Evolutionary conservation across 1,284 basidiomycete genomes (phyloP), one percentile per base, ranked within the genome.

Genomic region (Sphaerobolus stellatus): DNA sequence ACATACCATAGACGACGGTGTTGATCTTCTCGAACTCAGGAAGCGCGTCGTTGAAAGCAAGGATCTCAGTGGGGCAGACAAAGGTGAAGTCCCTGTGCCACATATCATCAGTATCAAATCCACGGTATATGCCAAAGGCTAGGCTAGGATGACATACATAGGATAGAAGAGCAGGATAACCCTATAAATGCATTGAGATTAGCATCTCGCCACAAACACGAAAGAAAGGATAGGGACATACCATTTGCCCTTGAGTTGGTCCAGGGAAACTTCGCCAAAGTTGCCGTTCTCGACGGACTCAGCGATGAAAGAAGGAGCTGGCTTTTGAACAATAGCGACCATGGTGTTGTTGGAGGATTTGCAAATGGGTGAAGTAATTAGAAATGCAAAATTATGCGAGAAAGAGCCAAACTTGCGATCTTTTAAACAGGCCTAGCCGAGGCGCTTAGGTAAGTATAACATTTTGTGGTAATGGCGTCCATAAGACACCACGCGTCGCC

Each of bases 1-100:
- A 62, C 79, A n/a, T 56, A 88, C 88, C 86, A 58, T 94, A 81
- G 50, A 95, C 86, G 52, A 78, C 77, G 43, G 90, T 86, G 71
- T 86, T 82, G 62, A 94, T 75, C 56, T 79, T 79, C 53, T 82
- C 75, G 77, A 95, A 93, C 62, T 81, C 76, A 44, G 81, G 68
- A 46, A 94, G 81, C 5, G 90, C 86, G 61, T 90, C 87, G 71
- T 94, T 93, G 81, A 94, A 95, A 1, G 92, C 92, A 44, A 94
- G 82, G 67, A 95, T 94, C 73, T 95, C 92, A 59, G 92, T 94
- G 31, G 92, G 92, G 76, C 92, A 94, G 64, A 94, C 92, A 65
- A 94, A 91, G 47, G 87, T 90, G 70, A 87, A 86, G 66, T 89
- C 86, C 75, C 84, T 86, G 60, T 43, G 46, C 52, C 50, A 29